Evolutionary conservation across 2,329 filamentous ascomycete genomes (phyloP).

Genomic region (Exophiala viscosa): DNA sequence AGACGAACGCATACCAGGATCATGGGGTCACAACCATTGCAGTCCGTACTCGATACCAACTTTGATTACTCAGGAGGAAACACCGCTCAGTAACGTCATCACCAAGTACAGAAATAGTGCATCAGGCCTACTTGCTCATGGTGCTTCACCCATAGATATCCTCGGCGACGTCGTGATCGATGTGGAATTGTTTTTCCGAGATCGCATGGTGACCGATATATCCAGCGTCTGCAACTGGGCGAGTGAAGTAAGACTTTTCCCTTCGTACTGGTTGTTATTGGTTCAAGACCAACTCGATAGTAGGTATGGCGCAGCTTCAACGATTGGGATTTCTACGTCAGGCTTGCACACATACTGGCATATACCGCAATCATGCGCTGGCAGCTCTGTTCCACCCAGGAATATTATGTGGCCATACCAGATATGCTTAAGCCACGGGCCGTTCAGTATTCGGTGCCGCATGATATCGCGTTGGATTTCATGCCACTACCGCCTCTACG

Average conservation of each 20-base stretch:
- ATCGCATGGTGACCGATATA: neutral
- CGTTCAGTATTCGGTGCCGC: constrained; percentile 2
- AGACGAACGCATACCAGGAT: neutral
- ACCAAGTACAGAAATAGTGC: constrained; percentile 2
- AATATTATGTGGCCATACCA: constrained; percentile 8
- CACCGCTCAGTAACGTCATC: constrained; percentile 5
- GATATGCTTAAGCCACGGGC: constrained; percentile 4
- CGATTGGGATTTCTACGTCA: constrained; percentile 9
- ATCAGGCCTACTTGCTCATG: neutral
- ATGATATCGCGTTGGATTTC: constrained; percentile 10
- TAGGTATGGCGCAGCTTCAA: constrained; percentile 10
- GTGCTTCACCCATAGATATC: neutral
- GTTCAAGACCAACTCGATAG: no score
- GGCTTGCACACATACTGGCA: constrained; percentile 2
- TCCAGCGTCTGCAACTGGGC: constrained; percentile 1
- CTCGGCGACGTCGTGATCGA: constrained; percentile 1
- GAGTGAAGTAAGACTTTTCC: constrained; percentile 1
- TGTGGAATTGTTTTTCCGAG: constrained; percentile 4
- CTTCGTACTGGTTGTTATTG: neutral
- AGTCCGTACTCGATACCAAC: constrained; percentile 1
- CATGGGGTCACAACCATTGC: neutral
- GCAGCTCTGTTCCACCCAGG: neutral
- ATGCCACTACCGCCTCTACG: constrained; percentile 1
- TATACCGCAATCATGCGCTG: constrained; percentile 9
- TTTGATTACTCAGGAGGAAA: neutral